Evolutionary conservation across 129 eudicot genomes (phyloP), one percentile per base, ranked within the genome.

Genomic region (Flaveria robusta): DNA sequence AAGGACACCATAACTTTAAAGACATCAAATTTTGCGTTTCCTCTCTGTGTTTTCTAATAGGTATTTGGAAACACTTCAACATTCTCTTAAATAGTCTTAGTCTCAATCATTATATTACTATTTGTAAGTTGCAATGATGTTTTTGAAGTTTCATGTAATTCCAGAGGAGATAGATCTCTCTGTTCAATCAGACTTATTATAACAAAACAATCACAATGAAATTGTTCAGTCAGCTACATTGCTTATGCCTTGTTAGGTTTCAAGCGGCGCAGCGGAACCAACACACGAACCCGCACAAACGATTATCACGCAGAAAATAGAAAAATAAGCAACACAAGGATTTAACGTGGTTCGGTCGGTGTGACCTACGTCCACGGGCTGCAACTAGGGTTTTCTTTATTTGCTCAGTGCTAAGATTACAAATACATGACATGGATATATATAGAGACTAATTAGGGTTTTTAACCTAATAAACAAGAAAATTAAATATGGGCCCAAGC

Each of bases 11-110:
- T 49, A 24, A 26, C 29, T 50, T n/a, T 50, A 46, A 22, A 68
- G 74, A 22, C 58, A 3, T 69, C 52, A 69, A 23, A 24, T 20
- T 20, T 67, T 68, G 72, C 31, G 43, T 43, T 68, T 26, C n/a
- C 24, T 43, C 55, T 18, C 45, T 22, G 59, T 69, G 8, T 46
- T 69, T 22, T 47, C 72, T 69, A n/a, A 29, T 71, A 26, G 63
- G 27, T 29, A 4, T 49, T 5, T 71, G 75, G 19, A 62, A 49
- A 27, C 27, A 71, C 7, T 70, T 49, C 26, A 50, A 50, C 63
- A 26, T 50, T 49, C 46, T 49, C 16, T 70, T 70, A 11, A 27
- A 47, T 43, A 69, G 15, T 26, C 20, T 69, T 24, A 14, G 15
- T 68, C 73, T 22, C 7, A 22, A 16, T 19, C 26, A 9, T 24